A percentile compares a stretch with the other conserved stretches of the same genome.
Evolutionary conservation across 768 basidiomycete species (phyloP).

Genomic region (Mycena maculata): DNA sequence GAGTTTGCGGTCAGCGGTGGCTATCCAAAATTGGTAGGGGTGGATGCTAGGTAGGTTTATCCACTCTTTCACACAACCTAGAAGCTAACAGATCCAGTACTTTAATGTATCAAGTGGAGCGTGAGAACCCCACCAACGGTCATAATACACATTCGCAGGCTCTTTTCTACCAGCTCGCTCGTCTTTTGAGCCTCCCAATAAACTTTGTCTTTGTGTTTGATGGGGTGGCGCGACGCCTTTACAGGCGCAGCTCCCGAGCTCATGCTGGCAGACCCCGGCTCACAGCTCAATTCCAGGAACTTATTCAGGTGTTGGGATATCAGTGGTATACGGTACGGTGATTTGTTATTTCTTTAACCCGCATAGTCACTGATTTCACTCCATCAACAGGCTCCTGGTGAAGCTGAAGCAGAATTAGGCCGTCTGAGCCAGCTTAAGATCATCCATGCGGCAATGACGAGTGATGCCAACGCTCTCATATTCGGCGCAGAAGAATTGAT

Average conservation of each 20-base stretch:
- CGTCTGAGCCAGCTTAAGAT: not conserved
- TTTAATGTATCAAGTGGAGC: too few species aligned
- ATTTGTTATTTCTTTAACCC: not conserved
- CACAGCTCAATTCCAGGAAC: not conserved
- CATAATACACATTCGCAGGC: too few species aligned
- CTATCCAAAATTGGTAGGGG: too few species aligned
- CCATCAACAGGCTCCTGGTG: not conserved
- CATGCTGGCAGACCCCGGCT: not conserved
- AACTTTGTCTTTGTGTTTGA: not conserved
- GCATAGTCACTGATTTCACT: not conserved
- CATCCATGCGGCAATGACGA: not conserved
- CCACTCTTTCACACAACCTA: too few species aligned
- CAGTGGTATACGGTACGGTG: too few species aligned
- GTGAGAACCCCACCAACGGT: too few species aligned
- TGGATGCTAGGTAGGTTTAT: too few species aligned
- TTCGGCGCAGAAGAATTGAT: too few species aligned
- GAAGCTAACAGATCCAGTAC: too few species aligned
- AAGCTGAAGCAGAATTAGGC: not conserved
- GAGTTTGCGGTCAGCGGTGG: too few species aligned
- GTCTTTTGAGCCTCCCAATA: too few species aligned
- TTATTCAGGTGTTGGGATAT: not conserved
- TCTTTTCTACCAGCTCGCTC: too few species aligned
- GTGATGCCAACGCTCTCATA: not conserved
- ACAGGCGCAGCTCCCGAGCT: not conserved
- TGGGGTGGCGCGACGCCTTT: not conserved